Conservation (phyloP, 2,329 filamentous ascomycete species). For the Aureobasidium melanogenum region DNA sequence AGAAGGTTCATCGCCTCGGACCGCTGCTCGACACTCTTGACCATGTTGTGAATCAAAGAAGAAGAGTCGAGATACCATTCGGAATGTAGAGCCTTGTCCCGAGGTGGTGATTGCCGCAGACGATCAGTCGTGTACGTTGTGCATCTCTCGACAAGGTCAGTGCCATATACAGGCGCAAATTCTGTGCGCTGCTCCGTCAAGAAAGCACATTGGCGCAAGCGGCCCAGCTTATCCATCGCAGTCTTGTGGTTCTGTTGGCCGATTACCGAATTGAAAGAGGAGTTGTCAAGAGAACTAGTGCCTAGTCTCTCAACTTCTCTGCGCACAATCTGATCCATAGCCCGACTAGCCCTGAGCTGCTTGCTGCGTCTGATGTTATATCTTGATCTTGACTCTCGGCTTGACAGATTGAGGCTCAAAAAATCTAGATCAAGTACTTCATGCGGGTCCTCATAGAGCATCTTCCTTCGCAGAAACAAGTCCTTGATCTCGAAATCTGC, state of each 20-base stretch:
- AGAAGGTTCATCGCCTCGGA: conserved; percentile 63
- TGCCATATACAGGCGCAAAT: conserved; percentile 72
- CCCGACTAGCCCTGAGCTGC: conserved; percentile 54
- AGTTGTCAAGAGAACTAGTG: conserved; percentile 52
- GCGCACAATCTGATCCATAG: conserved; percentile 62
- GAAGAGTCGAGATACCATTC: conserved; percentile 70
- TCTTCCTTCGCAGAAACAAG: conserved; percentile 54
- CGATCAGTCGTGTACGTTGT: conserved; percentile 52
- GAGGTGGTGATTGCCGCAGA: conserved; percentile 47
- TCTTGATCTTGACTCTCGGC: conserved; percentile 43
- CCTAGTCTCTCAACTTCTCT: conserved; percentile 52
- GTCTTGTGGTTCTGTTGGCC: conserved; percentile 63
- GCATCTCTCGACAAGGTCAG: conserved; percentile 65
- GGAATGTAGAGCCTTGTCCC: conserved; percentile 50
- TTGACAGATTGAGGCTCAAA: conserved; percentile 37
- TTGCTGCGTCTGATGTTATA: conserved; percentile 25
- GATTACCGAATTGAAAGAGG: conserved; percentile 60
- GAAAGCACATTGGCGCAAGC: conserved; percentile 72
- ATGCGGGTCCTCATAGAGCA: conserved; percentile 56
- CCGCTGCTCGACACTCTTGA: conserved; percentile 66
- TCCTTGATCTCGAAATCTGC: conserved; percentile 68
- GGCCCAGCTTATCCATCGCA: conserved; percentile 62
- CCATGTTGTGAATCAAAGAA: conserved; percentile 52
- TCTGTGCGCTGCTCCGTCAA: conserved; percentile 74
- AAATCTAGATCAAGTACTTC: conserved; percentile 63